Evolutionary conservation across 2,329 filamentous ascomycete genomes (phyloP).

Genomic region (Verruconis gallopava): DNA sequence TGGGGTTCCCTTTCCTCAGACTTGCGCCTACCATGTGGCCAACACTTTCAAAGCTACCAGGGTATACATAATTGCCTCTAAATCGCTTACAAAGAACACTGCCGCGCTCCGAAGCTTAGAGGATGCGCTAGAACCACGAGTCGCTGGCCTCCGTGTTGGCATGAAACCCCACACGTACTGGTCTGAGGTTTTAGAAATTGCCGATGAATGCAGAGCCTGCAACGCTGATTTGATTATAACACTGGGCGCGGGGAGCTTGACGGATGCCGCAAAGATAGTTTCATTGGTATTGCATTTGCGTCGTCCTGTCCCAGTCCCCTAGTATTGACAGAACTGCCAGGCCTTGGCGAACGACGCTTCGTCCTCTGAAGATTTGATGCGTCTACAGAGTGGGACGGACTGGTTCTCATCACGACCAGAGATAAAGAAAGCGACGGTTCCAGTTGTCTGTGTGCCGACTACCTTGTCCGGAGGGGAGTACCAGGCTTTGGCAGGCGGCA

Average conservation of each 20-base stretch:
- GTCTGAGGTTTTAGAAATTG: conserved; percentile 38
- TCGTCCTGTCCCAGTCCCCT: conserved; percentile 4
- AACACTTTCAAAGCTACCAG: conserved; percentile 32
- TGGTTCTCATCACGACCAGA: conserved; percentile 1
- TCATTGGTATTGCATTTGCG: conserved; percentile 23
- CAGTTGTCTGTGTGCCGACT: conserved; percentile 29
- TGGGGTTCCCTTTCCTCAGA: conserved; percentile 33
- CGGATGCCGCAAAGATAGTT: conserved; percentile 42
- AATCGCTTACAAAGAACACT: conserved; percentile 35
- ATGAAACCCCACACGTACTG: conserved; percentile 43
- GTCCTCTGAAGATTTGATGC: conserved; percentile 25
- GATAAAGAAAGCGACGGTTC: conserved; percentile 16
- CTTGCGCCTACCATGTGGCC: conserved; percentile 32
- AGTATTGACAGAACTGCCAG: conserved; percentile 17
- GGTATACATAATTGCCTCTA: conserved; percentile 40
- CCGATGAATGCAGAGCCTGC: conserved; percentile 25
- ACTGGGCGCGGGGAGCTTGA: conserved; percentile 42
- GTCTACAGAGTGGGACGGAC: conserved; percentile 13
- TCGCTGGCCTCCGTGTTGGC: conserved; percentile 36
- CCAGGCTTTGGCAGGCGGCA: conserved; percentile 27
- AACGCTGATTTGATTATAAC: conserved; percentile 40
- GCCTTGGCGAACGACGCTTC: conserved; percentile 35
- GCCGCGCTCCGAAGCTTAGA: conserved; percentile 31
- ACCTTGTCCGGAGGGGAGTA: conserved; percentile 31
- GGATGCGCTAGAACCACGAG: conserved; percentile 26